Conservation (phyloP, 192 early-diverging fungal genomes). For the Mortierella claussenii region DNA sequence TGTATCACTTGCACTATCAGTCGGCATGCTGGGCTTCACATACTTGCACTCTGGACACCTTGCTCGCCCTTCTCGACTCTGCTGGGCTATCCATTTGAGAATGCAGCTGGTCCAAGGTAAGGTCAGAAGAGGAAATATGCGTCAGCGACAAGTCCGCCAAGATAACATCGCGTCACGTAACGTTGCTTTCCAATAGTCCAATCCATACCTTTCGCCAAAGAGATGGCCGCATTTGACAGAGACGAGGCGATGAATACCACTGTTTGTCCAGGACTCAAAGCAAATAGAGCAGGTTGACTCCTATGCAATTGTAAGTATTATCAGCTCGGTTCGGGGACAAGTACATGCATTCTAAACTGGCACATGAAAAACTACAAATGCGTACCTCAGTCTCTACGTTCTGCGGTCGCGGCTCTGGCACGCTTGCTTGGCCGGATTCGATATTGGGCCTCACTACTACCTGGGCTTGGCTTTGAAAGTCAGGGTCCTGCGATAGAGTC, state of each 20-base stretch:
- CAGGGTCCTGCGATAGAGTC: constrained; percentile 18
- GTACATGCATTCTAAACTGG: too few species aligned
- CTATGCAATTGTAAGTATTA: background rate
- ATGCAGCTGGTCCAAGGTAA: constrained; percentile 50
- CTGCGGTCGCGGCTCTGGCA: constrained; percentile 36
- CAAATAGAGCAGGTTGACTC: constrained; percentile 52
- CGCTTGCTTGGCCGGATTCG: background rate
- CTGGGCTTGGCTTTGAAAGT: constrained; percentile 31
- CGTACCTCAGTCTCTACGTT: constrained; percentile 37
- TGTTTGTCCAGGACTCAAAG: constrained; percentile 53
- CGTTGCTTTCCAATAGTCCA: too few species aligned
- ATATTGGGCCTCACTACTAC: constrained; percentile 9
- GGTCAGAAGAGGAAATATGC: background rate
- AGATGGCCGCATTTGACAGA: constrained; percentile 53
- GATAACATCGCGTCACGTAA: too few species aligned
- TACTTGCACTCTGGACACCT: constrained; percentile 60
- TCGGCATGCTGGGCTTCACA: too few species aligned
- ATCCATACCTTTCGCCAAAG: constrained; percentile 45
- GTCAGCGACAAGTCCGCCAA: too few species aligned
- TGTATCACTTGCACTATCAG: too few species aligned
- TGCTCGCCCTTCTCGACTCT: background rate
- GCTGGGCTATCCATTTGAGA: constrained; percentile 38
- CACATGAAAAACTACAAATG: background rate
- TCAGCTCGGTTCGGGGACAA: too few species aligned
- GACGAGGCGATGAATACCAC: constrained; percentile 37